Evolutionary conservation across 345 rosid species (phyloP).

Genomic region (Eucalyptus sp.): DNA sequence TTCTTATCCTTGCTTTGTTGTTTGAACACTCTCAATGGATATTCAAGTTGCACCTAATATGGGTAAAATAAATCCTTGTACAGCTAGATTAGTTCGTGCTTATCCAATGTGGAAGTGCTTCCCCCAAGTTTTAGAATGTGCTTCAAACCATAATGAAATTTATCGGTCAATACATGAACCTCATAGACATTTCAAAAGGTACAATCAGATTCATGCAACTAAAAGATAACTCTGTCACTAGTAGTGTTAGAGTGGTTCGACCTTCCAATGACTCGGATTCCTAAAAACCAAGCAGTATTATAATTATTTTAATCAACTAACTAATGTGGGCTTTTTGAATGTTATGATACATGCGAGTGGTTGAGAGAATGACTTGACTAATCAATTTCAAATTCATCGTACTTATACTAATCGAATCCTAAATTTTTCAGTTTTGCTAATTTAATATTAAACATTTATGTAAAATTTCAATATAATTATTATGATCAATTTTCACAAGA

Average conservation of each 20-base stretch:
- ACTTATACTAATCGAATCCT: rapidly evolving
- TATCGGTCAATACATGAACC: rapidly evolving
- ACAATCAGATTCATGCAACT: neutral
- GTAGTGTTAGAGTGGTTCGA: rapidly evolving
- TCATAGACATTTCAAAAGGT: neutral
- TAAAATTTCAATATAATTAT: no score
- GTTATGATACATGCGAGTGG: neutral
- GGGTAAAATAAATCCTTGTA: rapidly evolving
- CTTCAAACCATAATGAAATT: neutral
- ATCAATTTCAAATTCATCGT: rapidly evolving
- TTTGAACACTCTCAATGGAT: neutral
- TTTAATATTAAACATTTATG: rapidly evolving
- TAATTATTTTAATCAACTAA: neutral
- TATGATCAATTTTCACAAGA: rapidly evolving
- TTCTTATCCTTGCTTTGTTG: no score
- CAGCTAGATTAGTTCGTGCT: neutral
- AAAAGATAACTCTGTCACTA: neutral
- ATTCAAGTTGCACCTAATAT: neutral
- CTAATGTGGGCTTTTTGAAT: neutral
- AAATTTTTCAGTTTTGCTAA: rapidly evolving
- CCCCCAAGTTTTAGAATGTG: neutral
- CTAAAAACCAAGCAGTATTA: neutral
- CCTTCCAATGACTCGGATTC: rapidly evolving
- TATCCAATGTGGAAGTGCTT: neutral
- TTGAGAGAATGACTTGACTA: neutral